Percentiles rank a stretch among this genome's conserved stretches.
Conservation (phyloP, 768 basidiomycete species). For the Agaricus blazei region DNA sequence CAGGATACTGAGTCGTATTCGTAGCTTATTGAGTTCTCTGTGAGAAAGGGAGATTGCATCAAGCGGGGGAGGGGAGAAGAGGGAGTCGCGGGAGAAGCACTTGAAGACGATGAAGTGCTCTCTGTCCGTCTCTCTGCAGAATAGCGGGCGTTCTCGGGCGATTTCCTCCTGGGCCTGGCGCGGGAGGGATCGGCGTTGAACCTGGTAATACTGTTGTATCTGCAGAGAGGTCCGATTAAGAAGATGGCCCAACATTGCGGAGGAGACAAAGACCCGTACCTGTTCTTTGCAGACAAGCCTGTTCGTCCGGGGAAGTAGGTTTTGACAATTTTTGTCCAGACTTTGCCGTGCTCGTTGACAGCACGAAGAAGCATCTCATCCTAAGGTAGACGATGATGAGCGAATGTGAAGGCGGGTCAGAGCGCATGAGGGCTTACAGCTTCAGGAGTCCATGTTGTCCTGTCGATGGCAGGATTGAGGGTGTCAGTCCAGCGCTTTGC, state of each 20-base stretch:
- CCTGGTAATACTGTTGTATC: slow-evolving; percentile 50
- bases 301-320: slow-evolving; percentile 58
- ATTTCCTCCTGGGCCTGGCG: slow-evolving; percentile 31
- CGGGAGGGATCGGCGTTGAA: slow-evolving; percentile 37
- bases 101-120: slow-evolving; percentile 38
- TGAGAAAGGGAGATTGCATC: slow-evolving; percentile 9
- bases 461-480: slow-evolving; percentile 54
- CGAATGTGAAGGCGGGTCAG: slow-evolving; percentile 1
- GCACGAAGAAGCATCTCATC: slow-evolving; percentile 50
- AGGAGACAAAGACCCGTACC: slow-evolving; percentile 25
- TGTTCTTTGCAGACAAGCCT: slow-evolving; percentile 55
- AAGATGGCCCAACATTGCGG: slow-evolving; percentile 2
- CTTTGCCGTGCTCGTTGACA: slow-evolving; percentile 50
- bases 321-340: slow-evolving; percentile 60
- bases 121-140: slow-evolving; percentile 26
- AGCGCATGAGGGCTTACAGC: slow-evolving; percentile 27
- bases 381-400: slow-evolving; percentile 20
- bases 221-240: slow-evolving; percentile 15
- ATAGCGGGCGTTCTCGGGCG: slow-evolving; percentile 27
- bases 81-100: slow-evolving; percentile 34
- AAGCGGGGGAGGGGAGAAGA: slow-evolving; percentile 18
- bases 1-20: slow-evolving; percentile 18
- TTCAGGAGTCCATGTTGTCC: slow-evolving; percentile 54
- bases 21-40: slow-evolving; percentile 13
- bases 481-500: slow-evolving; percentile 62